Base-by-base conservation (phyloP, 352 stramenopile species). In the Peronosclerospora sorghi region DNA sequence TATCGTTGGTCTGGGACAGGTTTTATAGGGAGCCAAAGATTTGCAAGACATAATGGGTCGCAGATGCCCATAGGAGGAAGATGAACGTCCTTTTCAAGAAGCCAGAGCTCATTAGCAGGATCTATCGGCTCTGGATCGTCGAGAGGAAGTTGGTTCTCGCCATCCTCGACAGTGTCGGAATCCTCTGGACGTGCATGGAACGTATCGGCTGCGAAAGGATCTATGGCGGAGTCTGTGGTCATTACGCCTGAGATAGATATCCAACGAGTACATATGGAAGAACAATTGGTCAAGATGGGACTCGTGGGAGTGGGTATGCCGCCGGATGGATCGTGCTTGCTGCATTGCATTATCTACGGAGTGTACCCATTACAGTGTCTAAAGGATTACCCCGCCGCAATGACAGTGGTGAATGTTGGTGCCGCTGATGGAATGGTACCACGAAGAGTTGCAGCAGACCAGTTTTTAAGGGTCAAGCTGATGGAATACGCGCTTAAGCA, bases 321-420 rank as follows among this genome's bases (percentile, higher is more conserved):
- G 0, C 77, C 77, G 1, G 77, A 90, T 40, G 77, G 77, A 9
- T 90, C 77, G 5, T 90, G 77, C 41, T 46, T 90, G 46, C 63
- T 90, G 30, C 77, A 90, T 55, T 90, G 77, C 43, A 57, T 90
- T 45, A 73, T 90, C 15, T 90, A 87, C 54, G 77, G 87, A 32
- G 84, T 90, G 68, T 90, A 83, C 41, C 77, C 77, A 38, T 49
- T 90, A 13, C 76, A 86, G 45, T 87, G 68, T 45, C 62, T 90
- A 35, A 52, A 53, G 13, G 71, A 84, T 17, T 90, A 87, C 45
- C 74, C 77, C 1, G 40, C 71, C 19, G 63, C 57, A 21, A 90
- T 90, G 77, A 67, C 66, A 14, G 69, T 87, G 14, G 77, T 90
- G 24, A 90, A 90, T 41, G 77, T 90, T 1, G 77, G 77, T 13